Conservation (phyloP, 345 rosid species). For the Boechera retrofracta region DNA sequence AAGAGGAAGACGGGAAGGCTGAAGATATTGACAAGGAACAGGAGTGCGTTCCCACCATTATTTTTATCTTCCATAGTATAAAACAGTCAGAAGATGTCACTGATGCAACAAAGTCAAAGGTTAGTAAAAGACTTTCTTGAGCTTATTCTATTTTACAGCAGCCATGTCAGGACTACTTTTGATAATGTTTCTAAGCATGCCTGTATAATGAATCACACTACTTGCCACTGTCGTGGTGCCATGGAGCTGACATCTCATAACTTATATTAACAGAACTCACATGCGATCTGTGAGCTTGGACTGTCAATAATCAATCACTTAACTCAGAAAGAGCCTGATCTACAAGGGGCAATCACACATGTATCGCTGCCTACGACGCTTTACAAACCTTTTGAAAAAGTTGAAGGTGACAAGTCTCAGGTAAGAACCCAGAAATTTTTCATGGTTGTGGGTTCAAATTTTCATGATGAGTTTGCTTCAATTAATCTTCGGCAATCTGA, state of each 20-base stretch:
- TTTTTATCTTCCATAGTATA: conserved; percentile 62
- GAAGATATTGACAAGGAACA: conserved; percentile 66
- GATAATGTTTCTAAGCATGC: conserved; percentile 19
- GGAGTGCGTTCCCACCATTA: conserved; percentile 58
- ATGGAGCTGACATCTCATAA: conserved; percentile 35
- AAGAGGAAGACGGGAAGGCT: conserved; percentile 82
- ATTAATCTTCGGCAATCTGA: conserved; percentile 19
- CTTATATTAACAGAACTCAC: conserved; percentile 71
- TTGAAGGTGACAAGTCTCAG: conserved; percentile 62
- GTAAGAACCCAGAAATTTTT: conserved; percentile 49
- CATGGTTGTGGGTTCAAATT: conserved; percentile 9
- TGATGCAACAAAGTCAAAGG: conserved; percentile 83
- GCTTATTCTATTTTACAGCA: conserved; percentile 19
- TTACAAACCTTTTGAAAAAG: conserved; percentile 66
- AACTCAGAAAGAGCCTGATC: conserved; percentile 53
- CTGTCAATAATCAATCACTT: conserved; percentile 66
- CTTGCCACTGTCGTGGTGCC: conserved; percentile 15
- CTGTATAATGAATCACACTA: conserved; percentile 4
- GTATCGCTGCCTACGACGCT: conserved; percentile 67
- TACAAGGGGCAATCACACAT: conserved; percentile 48
- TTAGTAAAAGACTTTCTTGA: conserved; percentile 41
- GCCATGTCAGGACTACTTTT: conserved; percentile 17
- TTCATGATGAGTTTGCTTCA: conserved; percentile 17
- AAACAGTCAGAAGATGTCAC: conserved; percentile 75
- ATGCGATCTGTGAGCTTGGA: conserved; percentile 92